phyloP scores from a whole-genome alignment of 1,284 basidiomycete species.

The Ganoderma meredithae region DNA sequence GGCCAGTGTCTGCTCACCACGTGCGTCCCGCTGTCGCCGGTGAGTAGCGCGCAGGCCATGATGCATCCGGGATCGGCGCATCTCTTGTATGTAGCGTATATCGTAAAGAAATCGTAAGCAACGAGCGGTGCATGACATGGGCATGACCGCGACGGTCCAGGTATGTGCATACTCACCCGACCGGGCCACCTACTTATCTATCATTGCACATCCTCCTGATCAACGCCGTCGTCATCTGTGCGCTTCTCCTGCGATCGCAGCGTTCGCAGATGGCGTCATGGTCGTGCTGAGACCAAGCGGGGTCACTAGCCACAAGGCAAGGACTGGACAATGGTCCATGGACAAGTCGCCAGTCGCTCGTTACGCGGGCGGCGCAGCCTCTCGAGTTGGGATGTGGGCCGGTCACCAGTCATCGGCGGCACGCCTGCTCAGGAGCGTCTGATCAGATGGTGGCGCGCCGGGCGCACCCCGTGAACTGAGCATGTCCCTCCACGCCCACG shows the following conservation, averaged over 20 bases:
- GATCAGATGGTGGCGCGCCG: constrained; percentile 29
- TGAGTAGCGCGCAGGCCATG: neutral
- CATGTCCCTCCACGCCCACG: too few species aligned
- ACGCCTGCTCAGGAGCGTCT: neutral
- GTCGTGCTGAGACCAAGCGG: neutral
- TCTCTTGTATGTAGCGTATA: neutral
- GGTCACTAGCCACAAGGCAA: too few species aligned
- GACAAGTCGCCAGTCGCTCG: neutral
- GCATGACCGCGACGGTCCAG: neutral
- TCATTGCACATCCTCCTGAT: neutral
- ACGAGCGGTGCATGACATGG: neutral
- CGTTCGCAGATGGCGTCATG: neutral
- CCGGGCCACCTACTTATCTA: neutral
- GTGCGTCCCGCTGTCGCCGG: neutral
- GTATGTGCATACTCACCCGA: neutral
- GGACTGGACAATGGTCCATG: too few species aligned
- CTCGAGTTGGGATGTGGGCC: neutral
- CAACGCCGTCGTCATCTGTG: neutral
- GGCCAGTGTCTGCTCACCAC: neutral
- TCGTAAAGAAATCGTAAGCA: constrained; percentile 2
- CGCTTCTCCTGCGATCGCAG: neutral
- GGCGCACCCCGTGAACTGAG: neutral
- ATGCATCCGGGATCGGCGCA: neutral
- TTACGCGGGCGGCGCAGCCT: neutral
- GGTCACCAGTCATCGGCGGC: neutral